phyloP scores from a whole-genome alignment of 305 asterid species.

The Solanum hybrid region DNA sequence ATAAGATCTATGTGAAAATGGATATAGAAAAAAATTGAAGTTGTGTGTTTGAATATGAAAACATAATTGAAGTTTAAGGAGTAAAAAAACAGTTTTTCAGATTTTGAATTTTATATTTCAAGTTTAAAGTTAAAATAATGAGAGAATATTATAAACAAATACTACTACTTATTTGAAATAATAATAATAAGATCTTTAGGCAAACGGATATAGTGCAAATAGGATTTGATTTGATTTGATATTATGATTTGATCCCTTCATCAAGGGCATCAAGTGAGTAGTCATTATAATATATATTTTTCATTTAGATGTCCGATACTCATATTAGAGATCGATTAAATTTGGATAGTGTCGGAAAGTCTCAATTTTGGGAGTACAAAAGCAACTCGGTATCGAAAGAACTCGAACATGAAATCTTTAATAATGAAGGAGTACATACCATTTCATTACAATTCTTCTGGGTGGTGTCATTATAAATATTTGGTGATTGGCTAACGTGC shows the following conservation, averaged over 20 bases:
- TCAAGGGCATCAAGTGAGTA: neutral
- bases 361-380: too few species aligned
- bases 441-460: too few species aligned
- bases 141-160: neutral
- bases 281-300: neutral
- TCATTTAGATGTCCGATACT: too few species aligned
- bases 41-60: neutral
- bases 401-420: neutral
- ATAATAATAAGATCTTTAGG: neutral
- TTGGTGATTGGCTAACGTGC: neutral
- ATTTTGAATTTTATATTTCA: neutral
- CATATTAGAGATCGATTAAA: neutral
- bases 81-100: neutral
- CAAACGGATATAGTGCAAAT: neutral
- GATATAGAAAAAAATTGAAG: neutral
- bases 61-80: neutral
- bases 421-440: too few species aligned
- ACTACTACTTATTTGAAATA: neutral
- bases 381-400: accelerated
- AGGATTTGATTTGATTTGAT: neutral
- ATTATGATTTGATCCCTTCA: neutral
- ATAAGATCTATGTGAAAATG: neutral
- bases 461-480: neutral
- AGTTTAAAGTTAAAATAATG: neutral
- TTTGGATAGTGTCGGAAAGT: neutral